Evolutionary conservation across 345 rosid species (phyloP).

Genomic region (Mercurialis annua): DNA sequence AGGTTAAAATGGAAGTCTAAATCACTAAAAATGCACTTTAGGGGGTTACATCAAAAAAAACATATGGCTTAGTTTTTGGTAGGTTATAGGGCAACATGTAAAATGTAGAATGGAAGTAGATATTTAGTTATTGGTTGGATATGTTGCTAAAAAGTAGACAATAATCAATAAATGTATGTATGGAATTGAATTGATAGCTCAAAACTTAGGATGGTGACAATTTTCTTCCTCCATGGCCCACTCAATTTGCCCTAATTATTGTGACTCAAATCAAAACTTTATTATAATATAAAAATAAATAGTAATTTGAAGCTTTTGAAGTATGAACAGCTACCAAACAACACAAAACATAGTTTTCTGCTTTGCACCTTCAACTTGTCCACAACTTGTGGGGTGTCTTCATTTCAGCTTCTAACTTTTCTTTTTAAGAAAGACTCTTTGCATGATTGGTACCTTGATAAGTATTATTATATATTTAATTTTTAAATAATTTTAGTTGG

Average conservation of each 20-base stretch:
- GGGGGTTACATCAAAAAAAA: background rate
- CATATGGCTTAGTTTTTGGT: background rate
- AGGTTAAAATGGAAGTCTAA: background rate
- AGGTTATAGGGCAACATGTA: conserved; percentile 22
- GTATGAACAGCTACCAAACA: conserved; percentile 17
- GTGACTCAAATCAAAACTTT: background rate
- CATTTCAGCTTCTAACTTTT: no score
- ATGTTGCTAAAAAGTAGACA: conserved; percentile 36
- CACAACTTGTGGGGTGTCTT: background rate
- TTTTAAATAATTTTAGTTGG: no score
- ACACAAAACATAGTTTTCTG: conserved; percentile 11
- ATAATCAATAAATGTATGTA: conserved; percentile 20
- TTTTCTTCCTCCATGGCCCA: conserved; percentile 24
- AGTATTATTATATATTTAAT: no score
- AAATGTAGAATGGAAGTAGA: background rate
- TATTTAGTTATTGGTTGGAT: conserved; percentile 13
- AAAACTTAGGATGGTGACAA: conserved; percentile 27
- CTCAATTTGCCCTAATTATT: conserved; percentile 1
- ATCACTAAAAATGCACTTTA: background rate
- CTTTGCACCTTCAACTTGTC: conserved; percentile 14
- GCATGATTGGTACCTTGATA: no score
- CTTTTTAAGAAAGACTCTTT: no score
- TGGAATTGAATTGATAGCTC: conserved; percentile 31
- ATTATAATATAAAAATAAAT: background rate
- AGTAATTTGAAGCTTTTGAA: background rate